Conservation (phyloP, 2,329 filamentous ascomycete species). For the Aspergillus quadricinctus region DNA sequence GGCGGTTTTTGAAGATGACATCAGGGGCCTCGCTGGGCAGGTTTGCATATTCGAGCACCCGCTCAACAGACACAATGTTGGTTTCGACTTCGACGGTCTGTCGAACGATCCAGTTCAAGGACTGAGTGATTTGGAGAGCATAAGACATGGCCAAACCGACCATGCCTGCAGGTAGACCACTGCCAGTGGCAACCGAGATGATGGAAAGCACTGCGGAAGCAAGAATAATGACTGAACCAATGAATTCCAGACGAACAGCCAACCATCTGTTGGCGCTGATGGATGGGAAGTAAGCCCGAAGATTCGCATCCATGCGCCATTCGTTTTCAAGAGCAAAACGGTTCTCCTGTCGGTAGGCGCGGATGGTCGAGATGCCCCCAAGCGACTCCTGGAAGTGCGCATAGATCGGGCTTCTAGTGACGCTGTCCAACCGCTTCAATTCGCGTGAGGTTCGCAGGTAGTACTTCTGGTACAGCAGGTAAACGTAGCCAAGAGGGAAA, state of each 20-base stretch:
- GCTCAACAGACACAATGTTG: conserved; percentile 98
- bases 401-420: conserved; percentile 92
- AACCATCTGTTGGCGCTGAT: conserved; percentile 94
- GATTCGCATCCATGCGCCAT: conserved; percentile 92
- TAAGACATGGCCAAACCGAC: conserved; percentile 97
- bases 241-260: conserved; percentile 89
- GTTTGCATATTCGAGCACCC: conserved; percentile 89
- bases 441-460: conserved; percentile 95
- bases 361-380: conserved; percentile 89
- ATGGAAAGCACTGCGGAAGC: conserved; percentile 78
- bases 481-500: conserved; percentile 72
- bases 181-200: conserved; percentile 68
- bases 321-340: conserved; percentile 92
- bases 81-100: conserved; percentile 99
- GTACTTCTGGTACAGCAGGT: conserved; percentile 93
- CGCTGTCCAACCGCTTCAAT: conserved; percentile 90
- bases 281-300: conserved; percentile 91
- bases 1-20: conserved; percentile 80
- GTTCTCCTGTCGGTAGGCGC: conserved; percentile 84
- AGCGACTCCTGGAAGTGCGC: conserved; percentile 98
- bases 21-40: conserved; percentile 93
- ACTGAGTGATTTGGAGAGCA: conserved; percentile 92
- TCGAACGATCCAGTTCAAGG: conserved; percentile 97
- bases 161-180: conserved; percentile 62
- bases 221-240: conserved; percentile 90